A percentile compares a stretch with the other conserved stretches of the same genome.
Conservation (phyloP, 1,139 yeast species). For the Geotrichum bryndzae region DNA sequence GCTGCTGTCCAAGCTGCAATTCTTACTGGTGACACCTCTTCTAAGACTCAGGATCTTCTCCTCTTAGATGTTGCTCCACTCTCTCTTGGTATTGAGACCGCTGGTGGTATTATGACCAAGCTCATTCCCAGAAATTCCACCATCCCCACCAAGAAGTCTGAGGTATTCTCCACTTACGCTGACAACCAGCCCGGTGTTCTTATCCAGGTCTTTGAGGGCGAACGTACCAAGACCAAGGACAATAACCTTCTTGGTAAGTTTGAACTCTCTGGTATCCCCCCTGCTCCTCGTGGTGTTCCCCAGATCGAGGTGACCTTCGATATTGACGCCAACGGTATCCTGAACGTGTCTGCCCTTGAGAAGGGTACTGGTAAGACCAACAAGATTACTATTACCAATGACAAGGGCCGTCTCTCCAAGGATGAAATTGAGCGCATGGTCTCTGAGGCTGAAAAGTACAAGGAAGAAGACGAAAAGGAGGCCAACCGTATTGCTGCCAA, state of each 20-base stretch:
- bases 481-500: slow-evolving; percentile 67
- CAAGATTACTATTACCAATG: slow-evolving; percentile 83
- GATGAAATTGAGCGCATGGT: slow-evolving; percentile 95
- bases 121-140: slow-evolving; percentile 88
- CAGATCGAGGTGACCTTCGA: slow-evolving; percentile 91
- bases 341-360: slow-evolving; percentile 90
- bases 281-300: slow-evolving; percentile 95
- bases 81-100: slow-evolving; percentile 88
- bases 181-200: slow-evolving; percentile 94
- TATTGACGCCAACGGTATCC: slow-evolving; percentile 88
- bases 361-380: slow-evolving; percentile 81
- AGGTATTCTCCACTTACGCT: slow-evolving; percentile 83
- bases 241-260: slow-evolving; percentile 91
- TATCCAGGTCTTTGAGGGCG: slow-evolving; percentile 91
- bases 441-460: slow-evolving; percentile 79
- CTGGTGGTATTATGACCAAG: slow-evolving; percentile 93
- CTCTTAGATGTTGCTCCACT: slow-evolving; percentile 82
- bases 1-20: slow-evolving; percentile 92
- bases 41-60: slow-evolving; percentile 75
- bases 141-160: slow-evolving; percentile 89
- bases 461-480: slow-evolving; percentile 80
- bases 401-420: slow-evolving; percentile 92
- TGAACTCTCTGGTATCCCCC: slow-evolving; percentile 87
- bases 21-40: slow-evolving; percentile 80
- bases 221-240: slow-evolving; percentile 88